phyloP scores from a whole-genome alignment of 495 filamentous ascomycete genomes.

The Terfezia claveryi region DNA sequence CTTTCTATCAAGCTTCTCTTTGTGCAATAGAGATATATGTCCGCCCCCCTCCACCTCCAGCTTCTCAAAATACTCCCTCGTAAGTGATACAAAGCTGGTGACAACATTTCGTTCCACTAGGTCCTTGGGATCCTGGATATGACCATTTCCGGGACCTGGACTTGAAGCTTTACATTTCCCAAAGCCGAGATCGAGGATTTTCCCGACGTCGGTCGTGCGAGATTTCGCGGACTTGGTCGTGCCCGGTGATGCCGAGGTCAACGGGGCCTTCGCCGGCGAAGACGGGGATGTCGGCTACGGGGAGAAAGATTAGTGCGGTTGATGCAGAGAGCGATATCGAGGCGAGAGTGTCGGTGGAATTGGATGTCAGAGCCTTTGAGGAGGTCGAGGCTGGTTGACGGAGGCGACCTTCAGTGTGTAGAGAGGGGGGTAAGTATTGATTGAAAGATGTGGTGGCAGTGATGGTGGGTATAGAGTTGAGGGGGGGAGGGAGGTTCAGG shows the following conservation, averaged over 20 bases:
- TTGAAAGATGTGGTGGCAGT: not conserved
- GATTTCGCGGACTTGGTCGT: conserved; percentile 84
- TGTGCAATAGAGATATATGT: too few relatives aligned
- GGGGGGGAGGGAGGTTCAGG: not conserved
- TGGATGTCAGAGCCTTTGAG: conserved; percentile 86
- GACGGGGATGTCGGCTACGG: conserved; percentile 86
- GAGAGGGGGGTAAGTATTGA: not conserved
- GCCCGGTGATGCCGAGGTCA: conserved; percentile 82
- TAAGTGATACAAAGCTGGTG: conserved; percentile 76
- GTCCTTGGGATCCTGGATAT: conserved; percentile 42
- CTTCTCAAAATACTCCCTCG: conserved; percentile 55
- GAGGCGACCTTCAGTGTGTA: conserved; percentile 59
- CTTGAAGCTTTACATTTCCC: conserved; percentile 79
- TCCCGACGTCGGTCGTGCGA: conserved; percentile 37
- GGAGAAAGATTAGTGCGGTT: conserved; percentile 93
- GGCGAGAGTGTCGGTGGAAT: conserved; percentile 75
- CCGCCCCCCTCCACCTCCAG: conserved; percentile 22
- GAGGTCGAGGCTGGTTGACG: conserved; percentile 69
- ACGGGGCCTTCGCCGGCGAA: conserved; percentile 90
- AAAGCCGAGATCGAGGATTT: conserved; percentile 64
- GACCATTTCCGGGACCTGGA: conserved; percentile 77
- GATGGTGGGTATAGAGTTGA: not conserved
- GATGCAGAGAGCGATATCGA: conserved; percentile 90
- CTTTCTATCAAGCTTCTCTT: too few relatives aligned
- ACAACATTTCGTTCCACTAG: conserved; percentile 86